These are phyloP conservation scores for Coemansia sp. DNA, from an alignment of 192 early-diverging fungal species.

Conservation along the genomic window DNA sequence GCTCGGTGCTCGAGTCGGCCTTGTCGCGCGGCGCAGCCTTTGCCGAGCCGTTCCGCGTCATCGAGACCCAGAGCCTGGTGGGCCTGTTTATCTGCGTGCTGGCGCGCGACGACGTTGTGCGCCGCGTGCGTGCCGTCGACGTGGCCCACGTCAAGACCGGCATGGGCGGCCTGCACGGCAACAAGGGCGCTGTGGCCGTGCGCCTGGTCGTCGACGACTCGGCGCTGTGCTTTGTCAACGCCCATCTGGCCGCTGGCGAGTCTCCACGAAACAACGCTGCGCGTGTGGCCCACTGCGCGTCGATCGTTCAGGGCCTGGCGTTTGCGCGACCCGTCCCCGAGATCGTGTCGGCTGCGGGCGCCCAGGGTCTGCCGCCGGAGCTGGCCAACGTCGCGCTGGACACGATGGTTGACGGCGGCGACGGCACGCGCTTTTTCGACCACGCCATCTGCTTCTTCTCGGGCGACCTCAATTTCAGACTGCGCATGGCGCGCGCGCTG, in stretches of 20 bases:
- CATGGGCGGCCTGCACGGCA: slow-evolving; percentile 79
- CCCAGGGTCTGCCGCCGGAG: slow-evolving; percentile 27
- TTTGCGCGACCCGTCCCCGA: slow-evolving; percentile 23
- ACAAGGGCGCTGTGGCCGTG: slow-evolving; percentile 89
- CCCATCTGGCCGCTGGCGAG: slow-evolving; percentile 91
- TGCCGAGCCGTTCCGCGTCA: slow-evolving; percentile 56
- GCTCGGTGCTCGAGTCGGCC: slow-evolving; percentile 63
- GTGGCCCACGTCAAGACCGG: slow-evolving; percentile 88
- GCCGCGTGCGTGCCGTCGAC: slow-evolving; percentile 58
- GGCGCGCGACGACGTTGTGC: slow-evolving; percentile 59
- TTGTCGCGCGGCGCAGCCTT: slow-evolving; percentile 54
- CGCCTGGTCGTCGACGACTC: slow-evolving; percentile 80
- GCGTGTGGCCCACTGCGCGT: slow-evolving; percentile 63
- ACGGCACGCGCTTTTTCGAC: slow-evolving; percentile 81
- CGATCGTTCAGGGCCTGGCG: slow-evolving; percentile 52
- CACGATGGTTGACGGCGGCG: slow-evolving; percentile 67
- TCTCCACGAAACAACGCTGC: slow-evolving; percentile 68
- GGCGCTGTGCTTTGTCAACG: slow-evolving; percentile 82
- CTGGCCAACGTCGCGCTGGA: slow-evolving; percentile 57
- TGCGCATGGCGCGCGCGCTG: slow-evolving; percentile 66
- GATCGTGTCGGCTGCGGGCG: background rate
- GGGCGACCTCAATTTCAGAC: slow-evolving; percentile 97
- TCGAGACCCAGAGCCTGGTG: slow-evolving; percentile 80
- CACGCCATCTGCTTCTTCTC: slow-evolving; percentile 70
- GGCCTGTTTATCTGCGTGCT: slow-evolving; percentile 90